A percentile compares a stretch with the other conserved stretches of the same genome.
These are phyloP conservation scores for Solanum chiquidenum DNA, from an alignment of 257 asterid species.

Conservation along the genomic window DNA sequence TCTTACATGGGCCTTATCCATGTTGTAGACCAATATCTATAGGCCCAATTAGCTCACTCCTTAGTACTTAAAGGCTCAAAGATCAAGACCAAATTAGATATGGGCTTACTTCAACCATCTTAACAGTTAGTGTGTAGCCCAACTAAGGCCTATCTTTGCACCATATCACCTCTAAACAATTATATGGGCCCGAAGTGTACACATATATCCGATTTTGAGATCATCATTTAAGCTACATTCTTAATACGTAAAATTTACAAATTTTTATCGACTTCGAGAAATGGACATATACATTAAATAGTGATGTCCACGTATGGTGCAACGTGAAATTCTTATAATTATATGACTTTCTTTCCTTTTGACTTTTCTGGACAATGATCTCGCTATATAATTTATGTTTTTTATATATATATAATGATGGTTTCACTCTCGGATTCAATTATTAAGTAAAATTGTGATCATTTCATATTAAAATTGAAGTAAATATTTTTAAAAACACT, in stretches of 20 bases:
- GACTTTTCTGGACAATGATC: too few species aligned
- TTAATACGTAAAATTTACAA: background rate
- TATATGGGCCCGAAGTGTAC: background rate
- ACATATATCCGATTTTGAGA: background rate
- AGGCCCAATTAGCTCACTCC: background rate
- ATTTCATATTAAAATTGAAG: background rate
- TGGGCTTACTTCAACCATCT: background rate
- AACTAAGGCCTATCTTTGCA: background rate
- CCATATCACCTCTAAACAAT: background rate
- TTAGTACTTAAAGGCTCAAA: background rate
- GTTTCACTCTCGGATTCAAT: rapidly evolving
- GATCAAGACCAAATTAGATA: background rate
- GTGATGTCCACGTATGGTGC: background rate
- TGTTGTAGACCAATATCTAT: background rate
- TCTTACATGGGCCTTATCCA: background rate
- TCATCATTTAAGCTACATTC: background rate
- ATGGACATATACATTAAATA: background rate
- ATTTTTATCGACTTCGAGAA: background rate
- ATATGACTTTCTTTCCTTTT: background rate
- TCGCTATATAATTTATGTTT: background rate
- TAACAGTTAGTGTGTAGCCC: background rate
- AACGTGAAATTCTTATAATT: background rate
- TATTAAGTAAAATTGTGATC: background rate
- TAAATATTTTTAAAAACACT: background rate
- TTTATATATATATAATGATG: too few species aligned